phyloP scores from a whole-genome alignment of 2,329 filamentous ascomycete genomes.

The Chaetomium strumarium region DNA sequence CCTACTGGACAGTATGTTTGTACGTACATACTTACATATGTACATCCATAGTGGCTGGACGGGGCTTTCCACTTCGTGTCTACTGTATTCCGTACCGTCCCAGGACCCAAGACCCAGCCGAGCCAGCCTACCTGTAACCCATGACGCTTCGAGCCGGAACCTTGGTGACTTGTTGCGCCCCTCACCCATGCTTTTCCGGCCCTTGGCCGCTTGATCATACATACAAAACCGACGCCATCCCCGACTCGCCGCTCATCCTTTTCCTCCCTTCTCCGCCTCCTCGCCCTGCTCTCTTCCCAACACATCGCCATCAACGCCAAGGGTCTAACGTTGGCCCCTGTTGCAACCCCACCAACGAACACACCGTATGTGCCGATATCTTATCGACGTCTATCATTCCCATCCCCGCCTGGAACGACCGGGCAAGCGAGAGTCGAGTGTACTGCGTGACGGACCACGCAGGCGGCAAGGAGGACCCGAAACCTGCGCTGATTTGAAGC shows the following conservation, averaged over 20 bases:
- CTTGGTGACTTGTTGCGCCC: slow-evolving; percentile 14
- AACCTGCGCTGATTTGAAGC: not conserved
- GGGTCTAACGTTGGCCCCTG: not conserved
- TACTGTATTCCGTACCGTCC: too few relatives aligned
- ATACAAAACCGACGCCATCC: slow-evolving; percentile 27
- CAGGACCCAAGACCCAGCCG: not conserved
- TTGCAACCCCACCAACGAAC: slow-evolving; percentile 3
- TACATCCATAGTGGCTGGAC: slow-evolving; percentile 4
- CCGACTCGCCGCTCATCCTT: slow-evolving; percentile 12
- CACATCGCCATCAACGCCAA: slow-evolving; percentile 9
- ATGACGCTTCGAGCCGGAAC: slow-evolving; percentile 12
- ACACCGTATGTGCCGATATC: not conserved
- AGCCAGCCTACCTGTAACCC: slow-evolving; percentile 18
- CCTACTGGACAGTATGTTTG: too few relatives aligned
- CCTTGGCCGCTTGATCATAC: slow-evolving; percentile 20
- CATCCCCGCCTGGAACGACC: slow-evolving; percentile 1
- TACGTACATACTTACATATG: too few relatives aligned
- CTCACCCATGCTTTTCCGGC: slow-evolving; percentile 13
- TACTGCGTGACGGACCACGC: not conserved
- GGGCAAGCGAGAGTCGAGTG: not conserved
- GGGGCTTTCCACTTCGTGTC: slow-evolving; percentile 17
- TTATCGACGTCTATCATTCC: slow-evolving; percentile 9
- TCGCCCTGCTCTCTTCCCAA: not conserved
- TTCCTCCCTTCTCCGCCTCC: slow-evolving; percentile 9
- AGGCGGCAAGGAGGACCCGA: not conserved